Conservation (phyloP, 768 basidiomycete genomes). For the Hygrophorus pudorinus region DNA sequence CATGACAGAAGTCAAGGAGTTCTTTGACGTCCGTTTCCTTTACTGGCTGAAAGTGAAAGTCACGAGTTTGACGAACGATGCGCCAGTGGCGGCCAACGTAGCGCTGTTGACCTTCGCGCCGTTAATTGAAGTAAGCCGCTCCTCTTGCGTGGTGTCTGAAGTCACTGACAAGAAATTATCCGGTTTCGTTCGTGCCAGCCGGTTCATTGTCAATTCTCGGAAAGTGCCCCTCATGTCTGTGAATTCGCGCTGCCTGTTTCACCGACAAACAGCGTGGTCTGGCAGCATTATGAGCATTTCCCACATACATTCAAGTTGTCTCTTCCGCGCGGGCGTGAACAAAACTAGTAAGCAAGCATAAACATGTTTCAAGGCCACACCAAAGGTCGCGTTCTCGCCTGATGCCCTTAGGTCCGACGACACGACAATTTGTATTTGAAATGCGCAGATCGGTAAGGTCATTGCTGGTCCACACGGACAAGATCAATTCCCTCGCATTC, state of each 20-base stretch:
- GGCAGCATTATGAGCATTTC: constrained; percentile 5
- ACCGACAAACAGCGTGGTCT: constrained; percentile 16
- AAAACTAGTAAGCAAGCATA: not conserved
- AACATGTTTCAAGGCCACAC: not conserved
- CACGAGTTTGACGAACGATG: constrained; percentile 15
- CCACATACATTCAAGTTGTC: not conserved
- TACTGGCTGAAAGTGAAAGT: constrained; percentile 33
- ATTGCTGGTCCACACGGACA: not conserved
- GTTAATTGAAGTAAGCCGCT: constrained; percentile 1
- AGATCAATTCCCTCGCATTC: too few species aligned
- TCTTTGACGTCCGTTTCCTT: too few species aligned
- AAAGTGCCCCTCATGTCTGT: constrained; percentile 27
- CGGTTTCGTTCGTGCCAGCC: constrained; percentile 10
- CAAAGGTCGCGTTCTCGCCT: constrained; percentile 18
- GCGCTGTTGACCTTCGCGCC: not conserved
- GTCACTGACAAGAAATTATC: not conserved
- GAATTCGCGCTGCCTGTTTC: constrained; percentile 28
- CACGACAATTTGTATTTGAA: constrained; percentile 15
- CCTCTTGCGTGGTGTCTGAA: not conserved
- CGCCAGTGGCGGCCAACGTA: too few species aligned
- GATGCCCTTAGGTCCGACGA: constrained; percentile 15
- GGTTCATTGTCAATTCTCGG: constrained; percentile 21
- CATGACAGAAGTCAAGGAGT: constrained; percentile 11
- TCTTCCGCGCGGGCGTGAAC: not conserved
- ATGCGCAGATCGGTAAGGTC: constrained; percentile 5